Conservation (phyloP, 495 filamentous ascomycete genomes). For the Friedmanniomyces endolithicus region DNA sequence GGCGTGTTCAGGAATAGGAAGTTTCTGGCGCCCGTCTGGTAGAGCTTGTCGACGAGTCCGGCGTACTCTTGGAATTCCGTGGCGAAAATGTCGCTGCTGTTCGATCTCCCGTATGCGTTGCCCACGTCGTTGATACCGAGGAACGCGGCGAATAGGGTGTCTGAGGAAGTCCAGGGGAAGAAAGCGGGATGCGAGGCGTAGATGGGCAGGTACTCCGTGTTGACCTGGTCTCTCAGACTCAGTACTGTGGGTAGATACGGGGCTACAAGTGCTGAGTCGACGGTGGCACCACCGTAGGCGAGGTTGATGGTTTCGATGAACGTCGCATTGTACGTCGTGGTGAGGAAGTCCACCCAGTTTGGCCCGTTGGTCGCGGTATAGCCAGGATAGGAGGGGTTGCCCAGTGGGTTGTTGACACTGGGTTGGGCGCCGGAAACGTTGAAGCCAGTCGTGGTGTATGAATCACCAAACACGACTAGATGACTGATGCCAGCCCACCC, state of each 20-base stretch:
- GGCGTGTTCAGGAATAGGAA: constrained; percentile 69
- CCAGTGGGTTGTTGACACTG: constrained; percentile 52
- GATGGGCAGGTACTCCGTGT: constrained; percentile 37
- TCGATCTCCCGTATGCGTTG: constrained; percentile 44
- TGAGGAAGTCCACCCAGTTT: constrained; percentile 61
- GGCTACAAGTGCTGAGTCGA: constrained; percentile 46
- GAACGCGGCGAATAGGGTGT: constrained; percentile 58
- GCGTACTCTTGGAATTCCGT: constrained; percentile 48
- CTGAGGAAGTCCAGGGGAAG: constrained; percentile 47
- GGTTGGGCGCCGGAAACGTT: constrained; percentile 47
- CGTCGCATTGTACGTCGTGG: constrained; percentile 48
- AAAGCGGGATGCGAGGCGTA: constrained; percentile 30
- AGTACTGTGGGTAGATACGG: constrained; percentile 41
- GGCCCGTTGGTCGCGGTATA: constrained; percentile 45
- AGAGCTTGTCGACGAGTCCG: constrained; percentile 40
- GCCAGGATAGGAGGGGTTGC: constrained; percentile 57
- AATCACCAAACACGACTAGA: constrained; percentile 37
- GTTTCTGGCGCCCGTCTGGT: constrained; percentile 54
- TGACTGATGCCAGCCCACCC: constrained; percentile 13
- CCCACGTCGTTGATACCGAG: constrained; percentile 75
- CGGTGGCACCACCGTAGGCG: constrained; percentile 57
- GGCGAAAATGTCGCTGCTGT: constrained; percentile 33
- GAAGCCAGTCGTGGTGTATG: constrained; percentile 56
- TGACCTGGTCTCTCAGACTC: constrained; percentile 47
- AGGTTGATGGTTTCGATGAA: constrained; percentile 53